Base-by-base conservation (phyloP, 164 flowering plant genomes). In the Vitis labrusca region DNA sequence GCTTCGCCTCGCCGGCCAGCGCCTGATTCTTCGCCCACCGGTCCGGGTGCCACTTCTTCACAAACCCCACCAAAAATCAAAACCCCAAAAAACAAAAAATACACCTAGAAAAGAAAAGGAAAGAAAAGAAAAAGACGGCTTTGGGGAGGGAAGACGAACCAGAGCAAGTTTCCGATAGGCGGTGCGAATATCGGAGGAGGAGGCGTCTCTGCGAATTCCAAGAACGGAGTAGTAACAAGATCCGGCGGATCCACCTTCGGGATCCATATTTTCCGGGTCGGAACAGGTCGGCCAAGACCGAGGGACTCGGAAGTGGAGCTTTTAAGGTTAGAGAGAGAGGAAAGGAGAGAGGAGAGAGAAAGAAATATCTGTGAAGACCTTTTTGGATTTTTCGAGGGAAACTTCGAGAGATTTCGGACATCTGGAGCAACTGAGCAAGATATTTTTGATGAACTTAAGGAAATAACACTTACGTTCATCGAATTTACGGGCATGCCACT, bases 31-130 rank as follows among this genome's bases (percentile, higher is more conserved):
- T 75, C 58, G 82, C 68, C 85, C 88, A 86, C 77, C 85, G 76
- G 64, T 94, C 98, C 65, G 98, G 98, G 71, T 94, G 98, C 97
- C 98, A 94, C 77, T 86, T 87, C 98, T 93, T 19, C 70, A 81
- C 29, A 55, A 5, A 11, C n/a, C 51, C 49, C 55, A 57, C 11
- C 44, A 65, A 61, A 61, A 63, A 37, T 0, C 23, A 29, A 59
- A 69, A 65, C 16, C 13, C 16, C 10, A 8, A 73, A 49, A 48
- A 62, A 48, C 11, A 49, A 37, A 5, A 15, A 29, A 2, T 6
- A 15, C 16, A 50, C 52, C 9, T 3, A 17, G 16, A 10, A 50
- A 23, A 13, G 2, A 19, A 10, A 14, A 32, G 16, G n/a, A 17
- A 14, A 30, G 3, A 27, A 16, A 3, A 5, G 13, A n/a, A 52